Evolutionary conservation across 352 stramenopile genomes (phyloP), one percentile per base, ranked within the genome.

Genomic region (Elongisporangium anandrum): DNA sequence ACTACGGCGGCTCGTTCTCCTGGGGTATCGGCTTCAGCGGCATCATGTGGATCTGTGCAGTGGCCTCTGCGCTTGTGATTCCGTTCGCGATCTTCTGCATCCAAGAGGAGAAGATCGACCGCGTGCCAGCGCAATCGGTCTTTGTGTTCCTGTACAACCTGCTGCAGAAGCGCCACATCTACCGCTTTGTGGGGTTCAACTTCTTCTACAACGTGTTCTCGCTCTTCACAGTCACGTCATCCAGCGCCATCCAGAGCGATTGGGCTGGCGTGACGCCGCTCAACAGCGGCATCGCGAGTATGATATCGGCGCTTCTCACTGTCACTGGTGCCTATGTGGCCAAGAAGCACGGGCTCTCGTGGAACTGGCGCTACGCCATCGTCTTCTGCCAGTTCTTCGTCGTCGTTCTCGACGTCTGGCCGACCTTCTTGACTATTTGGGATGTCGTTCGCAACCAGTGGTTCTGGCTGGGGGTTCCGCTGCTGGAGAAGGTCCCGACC

Each of bases 201-300:
- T 82, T 86, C 57, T 76, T 81, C 54, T 66, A 64, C 39, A n/a
- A n/a, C n/a, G n/a, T n/a, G n/a, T n/a, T n/a, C n/a, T n/a, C n/a
- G n/a, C n/a, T n/a, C n/a, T n/a, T n/a, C n/a, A n/a, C n/a, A n/a
- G n/a, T n/a, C n/a, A n/a, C n/a, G n/a, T n/a, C n/a, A n/a, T n/a
- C n/a, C n/a, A n/a, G n/a, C n/a, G n/a, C n/a, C n/a, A n/a, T n/a
- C n/a, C n/a, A n/a, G n/a, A n/a, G n/a, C n/a, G n/a, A n/a, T n/a
- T n/a, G n/a, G n/a, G n/a, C n/a, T n/a, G 64, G 70, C 1, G 80
- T 88, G 34, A 84, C 73, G 65, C 74, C 77, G 10, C 53, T 90
- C 19, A 90, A 87, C 63, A 65, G 69, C 23, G 66, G 62, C 16
- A 73, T 88, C 54, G 69, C 73, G 7, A 72, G 60, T 22, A 82